Percentiles rank a stretch among this genome's conserved stretches.
Evolutionary conservation across 1,284 basidiomycete species (phyloP).

Genomic region (Puccinia brachypodii): DNA sequence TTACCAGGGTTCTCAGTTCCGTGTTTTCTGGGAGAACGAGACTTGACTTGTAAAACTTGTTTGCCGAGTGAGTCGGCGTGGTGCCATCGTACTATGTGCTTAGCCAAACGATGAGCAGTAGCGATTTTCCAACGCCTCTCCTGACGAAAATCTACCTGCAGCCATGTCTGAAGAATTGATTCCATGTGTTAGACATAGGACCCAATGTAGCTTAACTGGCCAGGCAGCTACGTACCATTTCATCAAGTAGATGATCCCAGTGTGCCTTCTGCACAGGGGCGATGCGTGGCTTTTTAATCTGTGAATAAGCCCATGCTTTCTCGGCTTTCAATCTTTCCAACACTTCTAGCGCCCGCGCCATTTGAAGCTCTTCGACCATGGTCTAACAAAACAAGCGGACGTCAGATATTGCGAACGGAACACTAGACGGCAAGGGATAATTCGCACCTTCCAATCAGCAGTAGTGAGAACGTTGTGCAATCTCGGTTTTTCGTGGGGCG

Average conservation of each 20-base stretch:
- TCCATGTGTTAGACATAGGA: not conserved
- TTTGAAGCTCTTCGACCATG: constrained; percentile 49
- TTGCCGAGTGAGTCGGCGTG: constrained; percentile 16
- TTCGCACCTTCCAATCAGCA: constrained; percentile 53
- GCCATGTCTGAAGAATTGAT: constrained; percentile 74
- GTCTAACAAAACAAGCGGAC: constrained; percentile 40
- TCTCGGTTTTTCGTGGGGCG: not conserved
- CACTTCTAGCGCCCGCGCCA: constrained; percentile 73
- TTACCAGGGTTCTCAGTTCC: not conserved
- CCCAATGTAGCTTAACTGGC: not conserved
- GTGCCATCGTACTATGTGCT: constrained; percentile 21
- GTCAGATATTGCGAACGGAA: constrained; percentile 12
- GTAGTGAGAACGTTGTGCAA: constrained; percentile 52
- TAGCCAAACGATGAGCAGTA: constrained; percentile 24
- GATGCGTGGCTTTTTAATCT: constrained; percentile 88
- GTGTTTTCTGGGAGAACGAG: not conserved
- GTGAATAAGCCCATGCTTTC: constrained; percentile 86
- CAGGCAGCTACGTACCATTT: constrained; percentile 69
- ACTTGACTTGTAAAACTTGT: constrained; percentile 23
- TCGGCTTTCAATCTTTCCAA: constrained; percentile 80
- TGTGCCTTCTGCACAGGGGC: constrained; percentile 80
- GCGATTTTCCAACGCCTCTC: constrained; percentile 85
- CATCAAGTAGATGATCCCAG: constrained; percentile 94
- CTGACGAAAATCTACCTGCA: constrained; percentile 90
- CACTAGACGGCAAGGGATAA: constrained; percentile 29